A percentile compares a stretch with the other conserved stretches of the same genome.
phyloP scores from a whole-genome alignment of 1,139 yeast species.

The Hanseniaspora uvarum region DNA sequence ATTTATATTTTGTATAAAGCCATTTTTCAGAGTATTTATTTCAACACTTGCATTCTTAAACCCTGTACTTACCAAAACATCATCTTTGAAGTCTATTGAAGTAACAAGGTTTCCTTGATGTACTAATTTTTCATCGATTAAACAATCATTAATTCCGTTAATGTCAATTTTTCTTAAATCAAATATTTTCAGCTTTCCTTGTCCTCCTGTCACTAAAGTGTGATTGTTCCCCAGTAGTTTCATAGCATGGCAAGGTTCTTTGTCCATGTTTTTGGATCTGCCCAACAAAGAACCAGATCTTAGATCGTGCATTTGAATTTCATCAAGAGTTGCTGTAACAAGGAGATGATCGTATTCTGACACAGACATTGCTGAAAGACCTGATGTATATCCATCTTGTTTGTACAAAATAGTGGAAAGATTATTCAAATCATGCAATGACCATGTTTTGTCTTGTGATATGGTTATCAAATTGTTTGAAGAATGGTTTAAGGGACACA shows the following conservation, averaged over 20 bases:
- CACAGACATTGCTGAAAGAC: slow-evolving; percentile 51
- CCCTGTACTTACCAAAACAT: not conserved
- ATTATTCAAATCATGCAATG: slow-evolving; percentile 60
- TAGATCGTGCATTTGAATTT: slow-evolving; percentile 31
- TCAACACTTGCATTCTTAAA: slow-evolving; percentile 9
- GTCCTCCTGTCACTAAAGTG: slow-evolving; percentile 71
- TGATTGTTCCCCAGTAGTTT: not conserved
- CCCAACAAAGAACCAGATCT: slow-evolving; percentile 21
- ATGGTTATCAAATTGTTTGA: slow-evolving; percentile 53
- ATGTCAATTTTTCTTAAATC: slow-evolving; percentile 49
- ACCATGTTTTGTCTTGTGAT: slow-evolving; percentile 82
- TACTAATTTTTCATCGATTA: not conserved
- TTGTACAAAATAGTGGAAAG: slow-evolving; percentile 29
- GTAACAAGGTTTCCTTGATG: slow-evolving; percentile 14
- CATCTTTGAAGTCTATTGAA: not conserved
- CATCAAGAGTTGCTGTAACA: slow-evolving; percentile 74
- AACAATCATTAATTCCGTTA: not conserved
- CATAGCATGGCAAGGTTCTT: slow-evolving; percentile 8
- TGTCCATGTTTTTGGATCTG: slow-evolving; percentile 29
- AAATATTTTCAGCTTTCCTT: slow-evolving; percentile 74
- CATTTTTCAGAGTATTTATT: not conserved
- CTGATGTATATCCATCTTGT: slow-evolving; percentile 85
- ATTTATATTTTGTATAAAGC: not conserved
- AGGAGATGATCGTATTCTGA: slow-evolving; percentile 73
- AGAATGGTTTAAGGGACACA: slow-evolving; percentile 19